phyloP scores from a whole-genome alignment of 805 yeast species.

The Millerozyma acaciae region DNA sequence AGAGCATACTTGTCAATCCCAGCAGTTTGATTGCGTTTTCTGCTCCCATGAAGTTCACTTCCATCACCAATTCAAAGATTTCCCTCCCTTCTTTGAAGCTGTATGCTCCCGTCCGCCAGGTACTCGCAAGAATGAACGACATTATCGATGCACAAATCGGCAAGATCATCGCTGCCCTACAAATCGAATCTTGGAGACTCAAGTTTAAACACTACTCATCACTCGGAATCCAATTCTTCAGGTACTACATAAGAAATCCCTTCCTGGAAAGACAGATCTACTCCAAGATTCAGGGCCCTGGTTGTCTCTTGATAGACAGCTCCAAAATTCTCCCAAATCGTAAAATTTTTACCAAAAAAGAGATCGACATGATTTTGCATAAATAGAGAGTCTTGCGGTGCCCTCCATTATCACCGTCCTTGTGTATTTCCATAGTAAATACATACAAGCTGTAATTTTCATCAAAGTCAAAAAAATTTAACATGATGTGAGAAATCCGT shows the following conservation, averaged over 20 bases:
- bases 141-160: background rate
- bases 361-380: conserved; percentile 11
- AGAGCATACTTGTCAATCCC: conserved; percentile 36
- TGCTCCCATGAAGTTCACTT: background rate
- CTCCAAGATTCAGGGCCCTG: conserved; percentile 25
- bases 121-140: background rate
- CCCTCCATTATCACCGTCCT: too few relatives aligned
- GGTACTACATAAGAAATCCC: conserved; percentile 10
- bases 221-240: too few relatives aligned
- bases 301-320: conserved; percentile 20
- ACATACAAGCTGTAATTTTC: too few relatives aligned
- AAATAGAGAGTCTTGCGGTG: background rate
- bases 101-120: background rate
- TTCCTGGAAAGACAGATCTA: conserved; percentile 15
- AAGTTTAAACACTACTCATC: background rate
- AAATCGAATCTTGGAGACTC: background rate
- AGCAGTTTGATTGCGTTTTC: conserved; percentile 37
- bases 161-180: background rate
- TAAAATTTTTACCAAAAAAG: conserved; percentile 13
- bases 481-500: too few relatives aligned
- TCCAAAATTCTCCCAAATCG: conserved; percentile 9
- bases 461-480: too few relatives aligned
- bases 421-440: too few relatives aligned
- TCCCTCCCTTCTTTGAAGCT: too few relatives aligned
- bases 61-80: background rate